Evolutionary conservation across 2,329 filamentous ascomycete genomes (phyloP), one percentile per base, ranked within the genome.

Genomic region (Cercospora janseana): DNA sequence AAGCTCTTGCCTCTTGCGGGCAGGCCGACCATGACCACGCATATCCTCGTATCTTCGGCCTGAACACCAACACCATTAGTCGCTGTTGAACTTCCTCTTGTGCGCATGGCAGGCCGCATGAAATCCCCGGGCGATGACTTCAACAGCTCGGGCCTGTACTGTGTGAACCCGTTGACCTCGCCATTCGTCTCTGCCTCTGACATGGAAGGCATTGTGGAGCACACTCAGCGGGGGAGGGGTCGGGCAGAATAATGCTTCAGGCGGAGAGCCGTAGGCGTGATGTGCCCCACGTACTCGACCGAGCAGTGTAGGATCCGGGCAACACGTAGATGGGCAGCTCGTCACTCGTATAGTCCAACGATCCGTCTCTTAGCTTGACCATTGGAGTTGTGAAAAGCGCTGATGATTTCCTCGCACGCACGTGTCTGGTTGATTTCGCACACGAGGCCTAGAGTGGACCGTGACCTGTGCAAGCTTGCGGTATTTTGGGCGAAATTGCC

Each of bases 1-100:
- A 95, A 83, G 75, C 89, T 95, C 80, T 98, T 98, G 66, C 93
- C 93, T 62, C 93, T 80, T 55, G 93, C 93, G 48, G 93, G 93
- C 68, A 98, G 79, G 60, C 93, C 93, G 54, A 98, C 93, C 93
- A 98, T 97, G 64, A 98, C 90, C 58, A 98, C 91, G 71, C 92
- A 97, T 75, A 98, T 94, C 70, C 88, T 88, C 54, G 88, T 92
- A 72, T 96, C 90, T 77, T 97, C 92, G 63, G 87, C 88, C 88
- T 95, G 86, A 59, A 91, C 80, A 65, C 85, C 86, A 63, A 81
- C 74, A 60, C 86, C 83, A 69, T 77, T 78, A 74, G 74, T 73
- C 45, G 55, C 43, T 16, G 57, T 60, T 32, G 63, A 65, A 42
- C 32, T 59, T 12, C 53, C 55, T 49, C 63, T 44, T 23, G 61